phyloP scores from a whole-genome alignment of 306 rosid genomes.

The Alnus glutinosa region DNA sequence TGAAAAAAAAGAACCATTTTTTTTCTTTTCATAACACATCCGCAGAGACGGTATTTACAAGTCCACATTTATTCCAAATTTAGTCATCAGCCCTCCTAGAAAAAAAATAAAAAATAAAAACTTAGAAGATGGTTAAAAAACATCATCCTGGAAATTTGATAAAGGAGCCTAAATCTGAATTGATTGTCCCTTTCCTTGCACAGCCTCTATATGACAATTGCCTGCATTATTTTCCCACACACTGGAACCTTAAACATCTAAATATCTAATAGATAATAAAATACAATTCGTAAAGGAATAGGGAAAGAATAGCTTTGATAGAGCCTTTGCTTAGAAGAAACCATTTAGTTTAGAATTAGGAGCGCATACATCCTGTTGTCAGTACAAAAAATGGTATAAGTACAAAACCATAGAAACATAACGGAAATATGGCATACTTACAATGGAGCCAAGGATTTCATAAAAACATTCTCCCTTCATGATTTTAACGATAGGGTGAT shows the following conservation, averaged over 20 bases:
- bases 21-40: background rate
- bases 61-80: background rate
- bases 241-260: background rate
- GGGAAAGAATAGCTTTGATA: too few species aligned
- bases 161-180: background rate
- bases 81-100: background rate
- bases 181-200: background rate
- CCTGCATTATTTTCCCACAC: background rate
- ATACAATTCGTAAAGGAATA: background rate
- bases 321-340: too few species aligned
- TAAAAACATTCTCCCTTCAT: background rate
- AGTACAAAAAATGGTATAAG: background rate
- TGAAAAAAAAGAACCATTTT: background rate
- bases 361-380: background rate
- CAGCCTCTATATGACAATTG: background rate
- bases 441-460: too few species aligned
- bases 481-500: conserved; percentile 63
- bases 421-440: background rate
- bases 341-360: too few species aligned
- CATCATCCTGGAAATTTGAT: background rate
- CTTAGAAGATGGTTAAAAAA: background rate
- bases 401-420: background rate
- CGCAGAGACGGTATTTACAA: background rate
- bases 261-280: background rate
- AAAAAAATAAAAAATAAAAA: too few species aligned